These are phyloP conservation scores for Juncus inflexus DNA, from an alignment of 176 grass and related monocot species.

Conservation along the genomic window DNA sequence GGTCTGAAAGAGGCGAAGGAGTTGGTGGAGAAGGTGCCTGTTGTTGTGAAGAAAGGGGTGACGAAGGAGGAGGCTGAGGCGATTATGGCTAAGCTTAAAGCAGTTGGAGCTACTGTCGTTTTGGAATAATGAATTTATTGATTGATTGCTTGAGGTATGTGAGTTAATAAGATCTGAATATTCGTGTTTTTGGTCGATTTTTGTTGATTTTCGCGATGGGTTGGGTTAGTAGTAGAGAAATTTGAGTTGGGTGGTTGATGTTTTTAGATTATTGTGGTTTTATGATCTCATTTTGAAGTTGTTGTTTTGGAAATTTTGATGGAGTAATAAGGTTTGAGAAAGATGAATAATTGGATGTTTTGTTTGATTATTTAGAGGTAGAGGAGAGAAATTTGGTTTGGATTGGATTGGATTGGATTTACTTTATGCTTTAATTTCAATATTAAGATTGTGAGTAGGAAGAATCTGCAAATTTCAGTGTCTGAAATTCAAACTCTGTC, in stretches of 20 bases:
- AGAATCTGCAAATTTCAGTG: too few relatives aligned
- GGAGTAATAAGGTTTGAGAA: too few relatives aligned
- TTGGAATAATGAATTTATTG: constrained; percentile 65
- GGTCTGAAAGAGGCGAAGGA: constrained; percentile 96
- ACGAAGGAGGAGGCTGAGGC: constrained; percentile 93
- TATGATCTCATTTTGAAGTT: too few relatives aligned
- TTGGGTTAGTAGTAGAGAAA: not conserved
- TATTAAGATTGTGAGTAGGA: too few relatives aligned
- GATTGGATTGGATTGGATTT: too few relatives aligned
- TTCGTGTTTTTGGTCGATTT: not conserved
- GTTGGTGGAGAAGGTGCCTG: constrained; percentile 87
- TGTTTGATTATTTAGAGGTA: too few relatives aligned
- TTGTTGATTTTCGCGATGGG: not conserved
- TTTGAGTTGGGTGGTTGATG: not conserved
- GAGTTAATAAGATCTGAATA: not conserved
- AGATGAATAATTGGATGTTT: too few relatives aligned
- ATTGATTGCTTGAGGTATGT: not conserved
- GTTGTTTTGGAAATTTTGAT: too few relatives aligned
- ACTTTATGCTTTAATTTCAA: too few relatives aligned
- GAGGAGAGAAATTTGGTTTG: too few relatives aligned
- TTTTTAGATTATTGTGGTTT: too few relatives aligned
- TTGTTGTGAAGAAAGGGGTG: constrained; percentile 69
- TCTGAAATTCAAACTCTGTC: too few relatives aligned
- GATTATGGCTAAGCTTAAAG: constrained; percentile 84
- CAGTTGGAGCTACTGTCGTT: constrained; percentile 64